phyloP scores from a whole-genome alignment of 768 basidiomycete species.

The Zangia roseola region DNA sequence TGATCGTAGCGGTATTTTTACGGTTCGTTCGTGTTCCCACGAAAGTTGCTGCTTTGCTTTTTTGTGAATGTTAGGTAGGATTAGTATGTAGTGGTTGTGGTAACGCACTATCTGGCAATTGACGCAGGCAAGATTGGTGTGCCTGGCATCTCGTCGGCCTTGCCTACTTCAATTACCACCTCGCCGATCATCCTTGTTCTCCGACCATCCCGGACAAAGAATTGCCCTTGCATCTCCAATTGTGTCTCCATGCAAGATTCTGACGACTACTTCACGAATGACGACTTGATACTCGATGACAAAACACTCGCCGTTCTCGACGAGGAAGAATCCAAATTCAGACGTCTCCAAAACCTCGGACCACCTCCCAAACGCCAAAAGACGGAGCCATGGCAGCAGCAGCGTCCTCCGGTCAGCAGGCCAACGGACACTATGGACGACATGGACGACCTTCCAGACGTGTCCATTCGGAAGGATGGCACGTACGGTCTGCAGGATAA shows the following conservation, averaged over 20 bases:
- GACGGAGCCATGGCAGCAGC: constrained; percentile 47
- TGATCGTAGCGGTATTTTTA: no score
- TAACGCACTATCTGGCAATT: no score
- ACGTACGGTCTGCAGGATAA: constrained; percentile 46
- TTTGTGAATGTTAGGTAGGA: no score
- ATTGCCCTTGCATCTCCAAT: no score
- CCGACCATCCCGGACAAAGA: not conserved
- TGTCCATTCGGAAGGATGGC: constrained; percentile 59
- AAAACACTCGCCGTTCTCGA: constrained; percentile 61
- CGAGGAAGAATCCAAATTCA: constrained; percentile 47
- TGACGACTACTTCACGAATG: constrained; percentile 65
- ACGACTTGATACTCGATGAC: constrained; percentile 64
- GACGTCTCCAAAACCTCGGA: constrained; percentile 18
- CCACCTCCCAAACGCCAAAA: constrained; percentile 58
- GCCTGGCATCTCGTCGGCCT: no score
- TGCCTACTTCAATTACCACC: no score
- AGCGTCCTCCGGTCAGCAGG: constrained; percentile 32
- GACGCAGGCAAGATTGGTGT: no score
- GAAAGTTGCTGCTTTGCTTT: no score
- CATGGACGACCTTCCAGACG: constrained; percentile 58
- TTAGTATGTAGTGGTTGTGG: no score
- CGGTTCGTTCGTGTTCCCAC: no score
- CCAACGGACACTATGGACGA: constrained; percentile 34
- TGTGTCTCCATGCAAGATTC: constrained; percentile 54
- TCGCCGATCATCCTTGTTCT: no score